A percentile compares a stretch with the other conserved stretches of the same genome.
Conservation (phyloP, 768 basidiomycete species). For the Suillus placidus region DNA sequence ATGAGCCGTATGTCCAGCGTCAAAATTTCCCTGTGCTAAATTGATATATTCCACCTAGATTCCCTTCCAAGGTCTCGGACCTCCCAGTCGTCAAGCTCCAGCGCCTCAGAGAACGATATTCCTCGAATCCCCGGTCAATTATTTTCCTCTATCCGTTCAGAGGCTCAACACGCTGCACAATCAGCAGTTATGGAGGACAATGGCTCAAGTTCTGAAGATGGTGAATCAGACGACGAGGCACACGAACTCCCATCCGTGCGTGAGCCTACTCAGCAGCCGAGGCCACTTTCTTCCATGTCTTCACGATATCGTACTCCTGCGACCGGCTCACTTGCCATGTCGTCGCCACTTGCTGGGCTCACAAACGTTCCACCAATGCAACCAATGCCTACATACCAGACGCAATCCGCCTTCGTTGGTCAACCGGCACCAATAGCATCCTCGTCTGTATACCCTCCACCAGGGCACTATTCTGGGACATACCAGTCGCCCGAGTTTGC, state of each 20-base stretch:
- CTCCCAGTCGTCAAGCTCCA: constrained; percentile 70
- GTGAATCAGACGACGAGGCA: constrained; percentile 51
- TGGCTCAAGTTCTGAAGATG: constrained; percentile 47
- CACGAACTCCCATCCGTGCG: constrained; percentile 44
- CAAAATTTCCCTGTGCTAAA: not conserved
- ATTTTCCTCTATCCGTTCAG: constrained; percentile 18
- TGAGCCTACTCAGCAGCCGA: constrained; percentile 42
- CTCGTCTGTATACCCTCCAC: constrained; percentile 38
- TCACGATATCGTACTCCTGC: constrained; percentile 81
- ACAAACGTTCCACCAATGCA: constrained; percentile 61
- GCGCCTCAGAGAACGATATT: constrained; percentile 46
- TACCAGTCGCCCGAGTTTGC: constrained; percentile 43
- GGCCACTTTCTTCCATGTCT: constrained; percentile 79
- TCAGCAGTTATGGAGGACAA: constrained; percentile 26
- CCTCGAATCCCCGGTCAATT: constrained; percentile 20
- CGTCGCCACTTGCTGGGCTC: constrained; percentile 51
- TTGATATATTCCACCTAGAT: constrained; percentile 17
- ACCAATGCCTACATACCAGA: constrained; percentile 71
- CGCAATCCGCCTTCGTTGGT: constrained; percentile 71
- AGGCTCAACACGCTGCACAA: constrained; percentile 18
- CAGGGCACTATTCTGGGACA: constrained; percentile 40
- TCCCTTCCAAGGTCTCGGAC: constrained; percentile 50
- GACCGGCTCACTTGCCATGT: constrained; percentile 59
- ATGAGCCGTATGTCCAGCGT: constrained; percentile 58
- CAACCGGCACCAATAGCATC: constrained; percentile 41